Base-by-base conservation (phyloP, 2,329 filamentous ascomycete species). In the Diatrype stigma region DNA sequence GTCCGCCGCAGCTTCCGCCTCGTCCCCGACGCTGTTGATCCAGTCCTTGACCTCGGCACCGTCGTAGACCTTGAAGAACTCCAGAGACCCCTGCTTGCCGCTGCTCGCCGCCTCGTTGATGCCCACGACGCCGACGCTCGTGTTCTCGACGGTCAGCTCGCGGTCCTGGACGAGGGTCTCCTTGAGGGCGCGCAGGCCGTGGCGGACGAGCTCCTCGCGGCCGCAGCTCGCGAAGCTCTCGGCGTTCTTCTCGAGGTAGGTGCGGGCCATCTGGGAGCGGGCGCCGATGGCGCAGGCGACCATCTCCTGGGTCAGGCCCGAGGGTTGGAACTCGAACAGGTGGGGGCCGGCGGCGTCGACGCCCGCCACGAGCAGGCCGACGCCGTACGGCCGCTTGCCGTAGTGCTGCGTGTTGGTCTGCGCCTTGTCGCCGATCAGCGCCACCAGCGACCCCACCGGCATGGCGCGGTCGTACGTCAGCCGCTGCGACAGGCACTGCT, bases 341-440 rank as follows among this genome's bases (percentile, higher is more conserved):
- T 99, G 94, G 37, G 94, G 91, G 26, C 94, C 94, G 46, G 87
- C 85, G 66, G 96, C 90, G 70, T 99, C 94, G 49, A 97, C 90
- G 57, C 94, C 94, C 1, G 92, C 91, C 48, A 97, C 88, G 53
- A 99, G 79, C 56, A 97, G 78, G 12, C 94, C 93, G 6, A 99
- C 93, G 66, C 93, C 93, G 73, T 99, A 99, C 14, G 93, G 93
- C 63, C 94, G 87, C 76, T 90, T 93, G 68, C 93, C 93, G 77
- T 96, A 96, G 68, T 96, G 87, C 75, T 99, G 94, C 42, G 94
- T 99, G 80, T 97, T 97, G 67, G 88, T 87, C 79, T 99, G 94
- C 46, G 94, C 94, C 73, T 96, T 94, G 71, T 96, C 91, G 63
- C 89, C 93, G 67, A 99, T 96, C 73, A 93, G 87, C 59, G 85